Evolutionary conservation across 805 yeast species (phyloP).

Genomic region (Cephaloascus albidus): DNA sequence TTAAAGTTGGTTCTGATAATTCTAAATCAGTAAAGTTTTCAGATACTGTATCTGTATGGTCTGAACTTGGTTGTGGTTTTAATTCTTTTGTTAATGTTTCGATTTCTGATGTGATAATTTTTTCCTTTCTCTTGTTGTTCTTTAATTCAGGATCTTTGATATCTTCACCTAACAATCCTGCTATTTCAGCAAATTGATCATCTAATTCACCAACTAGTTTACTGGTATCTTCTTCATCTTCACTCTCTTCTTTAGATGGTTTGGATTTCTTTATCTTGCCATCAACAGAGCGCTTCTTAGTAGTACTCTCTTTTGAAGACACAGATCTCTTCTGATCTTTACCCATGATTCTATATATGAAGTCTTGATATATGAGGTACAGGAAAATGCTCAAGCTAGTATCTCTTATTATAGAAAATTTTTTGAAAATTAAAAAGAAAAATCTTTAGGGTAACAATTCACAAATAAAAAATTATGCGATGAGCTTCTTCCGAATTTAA

Average conservation of each 20-base stretch:
- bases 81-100: conserved; percentile 2
- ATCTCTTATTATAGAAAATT: too few relatives aligned
- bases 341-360: too few relatives aligned
- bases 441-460: too few relatives aligned
- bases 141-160: conserved; percentile 29
- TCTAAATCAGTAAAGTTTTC: conserved; percentile 41
- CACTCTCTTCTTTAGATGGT: conserved; percentile 17
- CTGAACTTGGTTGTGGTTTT: conserved; percentile 4
- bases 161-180: conserved; percentile 37
- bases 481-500: too few relatives aligned
- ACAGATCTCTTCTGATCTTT: not conserved
- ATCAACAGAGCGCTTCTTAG: not conserved
- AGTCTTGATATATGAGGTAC: too few relatives aligned
- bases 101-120: conserved; percentile 8
- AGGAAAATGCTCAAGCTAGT: too few relatives aligned
- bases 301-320: not conserved
- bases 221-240: conserved; percentile 19
- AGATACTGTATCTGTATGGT: conserved; percentile 11
- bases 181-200: conserved; percentile 49
- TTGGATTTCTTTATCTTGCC: conserved; percentile 9
- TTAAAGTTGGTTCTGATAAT: conserved; percentile 72
- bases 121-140: conserved; percentile 7
- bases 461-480: too few relatives aligned
- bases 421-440: too few relatives aligned
- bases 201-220: conserved; percentile 44